Evolutionary conservation across 345 rosid species (phyloP), one percentile per base, ranked within the genome.

Genomic region (Barbarea vulgaris): DNA sequence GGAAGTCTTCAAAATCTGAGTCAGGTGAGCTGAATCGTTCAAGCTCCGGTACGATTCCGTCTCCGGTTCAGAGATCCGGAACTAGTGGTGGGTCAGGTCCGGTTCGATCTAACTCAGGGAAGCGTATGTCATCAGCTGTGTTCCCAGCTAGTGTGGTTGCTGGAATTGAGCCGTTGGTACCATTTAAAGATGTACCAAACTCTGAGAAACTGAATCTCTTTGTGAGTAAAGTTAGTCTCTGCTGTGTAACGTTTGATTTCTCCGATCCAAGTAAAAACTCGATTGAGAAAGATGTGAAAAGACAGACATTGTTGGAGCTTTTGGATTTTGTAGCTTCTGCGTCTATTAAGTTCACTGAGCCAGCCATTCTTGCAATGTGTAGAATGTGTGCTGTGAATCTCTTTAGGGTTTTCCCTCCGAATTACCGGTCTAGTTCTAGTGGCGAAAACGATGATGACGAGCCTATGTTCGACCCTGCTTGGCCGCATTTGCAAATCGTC

Each of bases 401-500:
- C 30, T 93, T 93, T 64, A 72, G 98, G 77, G 88, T 85, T 46
- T 88, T 87, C 56, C 93, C 94, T 5, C 96, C 94, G 3, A 88
- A 81, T 76, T 86, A 83, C 39, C 80, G 87, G 82, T 84, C 84
- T 64, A 79, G 72, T 79, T 64, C 60, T 1, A 70, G 64, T 37
- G 86, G 86, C 28, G 97, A 88, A 36, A 84, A 86, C 52, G 91
- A 90, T 41, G 89, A 85, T 37, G 94, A 88, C 25, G 96, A 93
- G 53, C 96, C 91, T 0, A 78, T 83, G 84, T 88, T 92, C 6
- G 93, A 90, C 76, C 93, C 97, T 15, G 85, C 94, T 3, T 92
- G 97, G 97, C 90, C 93, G 14, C 97, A 92, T 83, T 79, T 92
- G 82, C 94, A 92, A 51, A 87, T 88, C 53, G 92, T 92, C 55